Conservation (phyloP, 2,329 filamentous ascomycete species). For the Aciculosporium take region DNA sequence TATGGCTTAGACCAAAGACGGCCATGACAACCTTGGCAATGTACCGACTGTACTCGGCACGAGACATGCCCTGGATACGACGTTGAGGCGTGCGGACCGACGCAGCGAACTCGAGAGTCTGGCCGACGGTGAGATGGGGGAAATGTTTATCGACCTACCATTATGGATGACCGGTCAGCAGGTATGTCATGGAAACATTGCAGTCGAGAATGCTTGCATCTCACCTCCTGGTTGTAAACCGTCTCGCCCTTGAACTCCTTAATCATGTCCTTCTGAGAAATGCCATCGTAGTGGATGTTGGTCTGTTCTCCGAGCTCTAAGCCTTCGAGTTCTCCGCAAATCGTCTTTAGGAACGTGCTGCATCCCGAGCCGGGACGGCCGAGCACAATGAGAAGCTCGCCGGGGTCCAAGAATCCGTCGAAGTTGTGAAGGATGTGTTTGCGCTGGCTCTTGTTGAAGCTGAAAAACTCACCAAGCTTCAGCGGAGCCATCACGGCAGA, state of each 20-base stretch:
- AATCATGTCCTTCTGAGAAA: conserved; percentile 36
- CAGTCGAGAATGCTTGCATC: neutral
- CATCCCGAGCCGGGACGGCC: conserved; percentile 53
- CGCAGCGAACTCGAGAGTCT: conserved; percentile 61
- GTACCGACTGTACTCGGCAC: conserved; percentile 44
- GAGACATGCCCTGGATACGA: conserved; percentile 46
- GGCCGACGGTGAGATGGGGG: conserved; percentile 59
- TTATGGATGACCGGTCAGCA: neutral
- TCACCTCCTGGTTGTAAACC: conserved; percentile 60
- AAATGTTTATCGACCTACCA: conserved; percentile 54
- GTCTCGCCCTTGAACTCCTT: conserved; percentile 50
- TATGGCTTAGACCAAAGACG: conserved; percentile 58
- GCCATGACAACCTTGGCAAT: conserved; percentile 56
- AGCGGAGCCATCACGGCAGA: conserved; percentile 45
- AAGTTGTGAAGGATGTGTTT: conserved; percentile 51
- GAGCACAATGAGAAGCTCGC: conserved; percentile 56
- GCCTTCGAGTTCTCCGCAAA: conserved; percentile 46
- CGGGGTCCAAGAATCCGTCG: conserved; percentile 47
- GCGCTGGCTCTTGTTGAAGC: conserved; percentile 25
- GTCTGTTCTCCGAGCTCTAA: conserved; percentile 36
- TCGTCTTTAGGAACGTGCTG: conserved; percentile 47
- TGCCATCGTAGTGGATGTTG: conserved; percentile 48
- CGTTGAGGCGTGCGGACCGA: conserved; percentile 53
- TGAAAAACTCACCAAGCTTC: conserved; percentile 40
- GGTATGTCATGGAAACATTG: neutral